A percentile compares a stretch with the other conserved stretches of the same genome.
phyloP scores from a whole-genome alignment of 2,329 filamentous ascomycete genomes.

The Ploettnerulaceae sp. region DNA sequence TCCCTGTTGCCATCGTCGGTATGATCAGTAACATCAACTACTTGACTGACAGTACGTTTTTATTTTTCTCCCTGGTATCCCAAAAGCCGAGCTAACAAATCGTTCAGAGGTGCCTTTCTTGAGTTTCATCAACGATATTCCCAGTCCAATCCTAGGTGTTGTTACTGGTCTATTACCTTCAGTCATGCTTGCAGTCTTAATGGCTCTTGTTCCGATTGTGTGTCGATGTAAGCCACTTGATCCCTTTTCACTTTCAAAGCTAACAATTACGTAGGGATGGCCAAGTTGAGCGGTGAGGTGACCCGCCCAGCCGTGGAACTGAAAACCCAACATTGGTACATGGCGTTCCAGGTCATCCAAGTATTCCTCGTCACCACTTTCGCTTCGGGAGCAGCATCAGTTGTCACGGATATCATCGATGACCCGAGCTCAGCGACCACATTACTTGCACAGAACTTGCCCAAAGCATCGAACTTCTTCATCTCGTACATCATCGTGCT shows the following conservation, averaged over 20 bases:
- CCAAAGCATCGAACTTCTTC: slow-evolving; percentile 87
- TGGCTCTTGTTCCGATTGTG: slow-evolving; percentile 78
- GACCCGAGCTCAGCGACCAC: slow-evolving; percentile 57
- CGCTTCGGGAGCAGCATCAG: slow-evolving; percentile 72
- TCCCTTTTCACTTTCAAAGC: slow-evolving; percentile 10
- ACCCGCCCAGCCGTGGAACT: slow-evolving; percentile 76
- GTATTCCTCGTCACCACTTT: slow-evolving; percentile 87
- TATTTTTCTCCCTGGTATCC: background rate
- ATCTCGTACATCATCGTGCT: slow-evolving; percentile 92
- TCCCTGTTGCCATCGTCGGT: slow-evolving; percentile 73
- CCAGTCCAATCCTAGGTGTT: slow-evolving; percentile 65
- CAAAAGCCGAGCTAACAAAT: slow-evolving; percentile 9
- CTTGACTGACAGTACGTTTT: slow-evolving; percentile 45
- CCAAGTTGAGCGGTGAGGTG: slow-evolving; percentile 73
- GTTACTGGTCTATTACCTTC: slow-evolving; percentile 81
- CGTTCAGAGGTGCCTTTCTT: slow-evolving; percentile 55
- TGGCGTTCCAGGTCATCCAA: slow-evolving; percentile 83
- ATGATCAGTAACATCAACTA: slow-evolving; percentile 78
- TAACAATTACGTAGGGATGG: slow-evolving; percentile 52
- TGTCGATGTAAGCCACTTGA: slow-evolving; percentile 57
- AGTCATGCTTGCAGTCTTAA: slow-evolving; percentile 72
- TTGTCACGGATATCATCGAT: slow-evolving; percentile 57
- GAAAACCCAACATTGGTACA: slow-evolving; percentile 85
- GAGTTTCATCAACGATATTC: slow-evolving; percentile 67
- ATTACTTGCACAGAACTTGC: slow-evolving; percentile 69